Evolutionary conservation across 225 moss, liverwort and hornwort genomes (phyloP).

Genomic region (Antitrichia curtipendula): DNA sequence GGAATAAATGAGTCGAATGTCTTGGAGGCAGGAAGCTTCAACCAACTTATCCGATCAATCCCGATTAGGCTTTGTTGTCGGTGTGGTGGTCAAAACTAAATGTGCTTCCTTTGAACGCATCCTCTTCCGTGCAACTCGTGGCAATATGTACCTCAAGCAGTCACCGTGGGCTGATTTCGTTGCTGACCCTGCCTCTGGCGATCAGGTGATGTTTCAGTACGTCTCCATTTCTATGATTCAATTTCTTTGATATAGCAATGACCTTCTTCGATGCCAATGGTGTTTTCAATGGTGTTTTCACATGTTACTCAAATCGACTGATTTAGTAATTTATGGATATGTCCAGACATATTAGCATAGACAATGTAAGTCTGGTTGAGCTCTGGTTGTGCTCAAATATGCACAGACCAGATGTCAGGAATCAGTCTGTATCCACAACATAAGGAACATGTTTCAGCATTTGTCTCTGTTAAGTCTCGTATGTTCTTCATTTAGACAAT

Average conservation of each 20-base stretch:
- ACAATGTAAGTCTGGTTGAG: not conserved
- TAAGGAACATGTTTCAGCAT: not conserved
- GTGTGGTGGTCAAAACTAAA: constrained; percentile 63
- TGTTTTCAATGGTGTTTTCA: not conserved
- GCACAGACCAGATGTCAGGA: not conserved
- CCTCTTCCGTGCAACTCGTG: constrained; percentile 88
- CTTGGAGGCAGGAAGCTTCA: constrained; percentile 61
- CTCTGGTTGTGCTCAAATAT: not conserved
- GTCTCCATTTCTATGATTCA: not conserved
- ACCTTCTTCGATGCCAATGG: not conserved
- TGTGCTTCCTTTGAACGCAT: constrained; percentile 76
- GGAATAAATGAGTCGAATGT: not conserved
- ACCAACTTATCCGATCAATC: constrained; percentile 51
- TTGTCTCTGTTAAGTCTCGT: not conserved
- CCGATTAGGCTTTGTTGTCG: constrained; percentile 61
- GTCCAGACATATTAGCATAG: not conserved
- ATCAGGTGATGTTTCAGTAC: constrained; percentile 37
- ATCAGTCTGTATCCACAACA: not conserved
- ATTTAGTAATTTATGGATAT: not conserved
- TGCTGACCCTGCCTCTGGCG: constrained; percentile 65
- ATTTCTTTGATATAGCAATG: not conserved
- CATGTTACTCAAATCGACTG: not conserved
- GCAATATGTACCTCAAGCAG: constrained; percentile 86
- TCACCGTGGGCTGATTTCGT: constrained; percentile 56
- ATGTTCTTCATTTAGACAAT: not conserved